Base-by-base conservation (phyloP, 148 eudicot genomes). In the Spergularia bocconei region DNA sequence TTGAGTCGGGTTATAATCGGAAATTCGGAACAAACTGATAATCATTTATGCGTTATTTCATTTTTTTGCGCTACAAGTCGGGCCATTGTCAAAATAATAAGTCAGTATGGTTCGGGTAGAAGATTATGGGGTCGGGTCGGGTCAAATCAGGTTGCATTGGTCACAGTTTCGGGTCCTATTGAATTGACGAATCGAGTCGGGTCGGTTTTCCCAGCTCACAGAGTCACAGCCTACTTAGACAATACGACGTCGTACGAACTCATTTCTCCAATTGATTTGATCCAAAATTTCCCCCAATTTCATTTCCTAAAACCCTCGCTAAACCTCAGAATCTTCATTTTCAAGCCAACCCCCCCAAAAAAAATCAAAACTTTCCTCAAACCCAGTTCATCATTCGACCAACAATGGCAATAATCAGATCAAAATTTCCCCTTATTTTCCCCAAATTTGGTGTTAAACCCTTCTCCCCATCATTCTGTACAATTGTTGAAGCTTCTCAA, bases 401-500 rank as follows among this genome's bases (percentile, higher is more conserved):
- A 21, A 41, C 39, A 63, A 86, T 84, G 89, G 82, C 85, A 25
- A 75, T 86, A 63, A 60, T 78, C 61, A 82, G 82, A 62, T 75
- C 80, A 51, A 82, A 57, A 51, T 4, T 77, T 1, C 68, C 52
- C 7, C 76, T 63, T 56, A n/a, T 75, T 60, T 75, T 86, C 69
- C 73, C 79, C 51, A 79, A 55, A 79, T 65, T 20, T 78, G 69
- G 16, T 69, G 33, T 78, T 60, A 81, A 84, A 57, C 85, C 75
- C 73, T 82, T 77, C 59, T 75, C 61, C 39, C 73, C 84, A 59
- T 69, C 84, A 53, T 53, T 69, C 29, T 69, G 60, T 29, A 69
- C 72, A 15, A 29, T 78, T 50, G 47, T 11, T 20, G 47, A 58
- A 73, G 52, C 74, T 7, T 65, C 36, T 4, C 67, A 52, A 36